A percentile compares a stretch with the other conserved stretches of the same genome.
phyloP scores from a whole-genome alignment of 441 rosid species.

The Eutrema salsugineum region DNA sequence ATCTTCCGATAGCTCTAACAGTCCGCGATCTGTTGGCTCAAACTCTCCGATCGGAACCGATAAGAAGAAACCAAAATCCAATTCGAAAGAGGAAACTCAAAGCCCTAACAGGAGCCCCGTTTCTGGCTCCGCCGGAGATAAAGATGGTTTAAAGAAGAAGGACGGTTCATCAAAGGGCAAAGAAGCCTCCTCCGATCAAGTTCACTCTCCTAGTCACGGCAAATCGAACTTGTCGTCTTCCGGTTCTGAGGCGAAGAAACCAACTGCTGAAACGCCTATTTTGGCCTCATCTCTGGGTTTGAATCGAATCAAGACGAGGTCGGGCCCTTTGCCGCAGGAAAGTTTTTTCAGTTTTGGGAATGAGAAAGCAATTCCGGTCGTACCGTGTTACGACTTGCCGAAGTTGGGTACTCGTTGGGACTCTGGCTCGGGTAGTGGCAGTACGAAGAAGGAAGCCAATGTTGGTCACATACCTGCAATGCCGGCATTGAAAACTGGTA shows the following conservation, averaged over 20 bases:
- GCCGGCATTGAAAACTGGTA: constrained; percentile 54
- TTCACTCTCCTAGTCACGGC: neutral
- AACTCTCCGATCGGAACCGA: constrained; percentile 72
- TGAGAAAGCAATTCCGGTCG: constrained; percentile 39
- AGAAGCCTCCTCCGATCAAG: constrained; percentile 25
- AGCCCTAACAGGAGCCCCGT: constrained; percentile 1
- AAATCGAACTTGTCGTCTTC: constrained; percentile 13
- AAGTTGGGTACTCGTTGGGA: constrained; percentile 29
- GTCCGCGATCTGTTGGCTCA: constrained; percentile 67
- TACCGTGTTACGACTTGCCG: constrained; percentile 37
- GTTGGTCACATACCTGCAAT: constrained; percentile 37
- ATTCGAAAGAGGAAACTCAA: constrained; percentile 37
- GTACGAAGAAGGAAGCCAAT: constrained; percentile 41
- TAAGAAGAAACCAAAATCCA: constrained; percentile 62
- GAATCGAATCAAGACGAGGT: constrained; percentile 73
- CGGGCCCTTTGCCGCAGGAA: constrained; percentile 79
- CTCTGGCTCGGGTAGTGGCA: constrained; percentile 26
- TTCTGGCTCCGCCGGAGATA: constrained; percentile 11
- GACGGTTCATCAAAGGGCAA: constrained; percentile 36
- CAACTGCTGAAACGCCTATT: constrained; percentile 33
- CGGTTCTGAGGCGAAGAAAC: constrained; percentile 33
- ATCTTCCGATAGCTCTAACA: constrained; percentile 68
- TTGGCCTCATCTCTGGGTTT: constrained; percentile 72
- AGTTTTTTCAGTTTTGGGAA: constrained; percentile 54
- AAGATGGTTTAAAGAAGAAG: constrained; percentile 49